Percentiles rank a stretch among this genome's conserved stretches.
Conservation (phyloP, 1,284 basidiomycete genomes). For the Ustilago cynodontis region DNA sequence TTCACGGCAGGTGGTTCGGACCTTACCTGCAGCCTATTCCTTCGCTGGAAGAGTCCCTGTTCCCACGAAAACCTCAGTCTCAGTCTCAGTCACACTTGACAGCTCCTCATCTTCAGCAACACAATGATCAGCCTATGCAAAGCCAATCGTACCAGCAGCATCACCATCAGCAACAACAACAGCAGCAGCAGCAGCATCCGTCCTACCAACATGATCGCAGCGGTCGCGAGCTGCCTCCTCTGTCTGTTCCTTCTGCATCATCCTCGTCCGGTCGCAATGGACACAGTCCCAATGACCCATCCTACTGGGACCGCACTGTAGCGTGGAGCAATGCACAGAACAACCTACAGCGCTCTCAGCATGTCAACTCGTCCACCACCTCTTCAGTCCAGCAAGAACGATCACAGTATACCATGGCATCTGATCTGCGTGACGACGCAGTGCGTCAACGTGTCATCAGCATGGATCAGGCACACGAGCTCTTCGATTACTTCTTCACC, state of each 20-base stretch:
- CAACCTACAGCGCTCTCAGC: slow-evolving; percentile 17
- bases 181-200: background rate
- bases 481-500: slow-evolving; percentile 42
- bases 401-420: slow-evolving; percentile 10
- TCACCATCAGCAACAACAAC: slow-evolving; percentile 8
- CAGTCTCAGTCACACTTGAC: slow-evolving; percentile 12
- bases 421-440: slow-evolving; percentile 40
- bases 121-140: slow-evolving; percentile 8
- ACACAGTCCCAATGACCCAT: slow-evolving; percentile 18
- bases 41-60: slow-evolving; percentile 33
- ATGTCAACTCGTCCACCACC: slow-evolving; percentile 9
- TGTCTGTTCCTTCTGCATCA: slow-evolving; percentile 18
- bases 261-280: slow-evolving; percentile 19
- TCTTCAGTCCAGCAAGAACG: background rate
- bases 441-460: slow-evolving; percentile 40
- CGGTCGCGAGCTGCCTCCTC: slow-evolving; percentile 30
- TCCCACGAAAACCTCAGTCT: slow-evolving; percentile 24
- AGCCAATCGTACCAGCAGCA: slow-evolving; percentile 1
- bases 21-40: slow-evolving; percentile 45
- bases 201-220: slow-evolving; percentile 30
- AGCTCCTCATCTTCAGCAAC: slow-evolving; percentile 11
- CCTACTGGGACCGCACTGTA: slow-evolving; percentile 24
- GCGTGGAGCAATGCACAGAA: slow-evolving; percentile 28
- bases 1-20: slow-evolving; percentile 49
- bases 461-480: slow-evolving; percentile 40